A percentile compares a stretch with the other conserved stretches of the same genome.
phyloP scores from a whole-genome alignment of 345 rosid species.

The Populus alba region DNA sequence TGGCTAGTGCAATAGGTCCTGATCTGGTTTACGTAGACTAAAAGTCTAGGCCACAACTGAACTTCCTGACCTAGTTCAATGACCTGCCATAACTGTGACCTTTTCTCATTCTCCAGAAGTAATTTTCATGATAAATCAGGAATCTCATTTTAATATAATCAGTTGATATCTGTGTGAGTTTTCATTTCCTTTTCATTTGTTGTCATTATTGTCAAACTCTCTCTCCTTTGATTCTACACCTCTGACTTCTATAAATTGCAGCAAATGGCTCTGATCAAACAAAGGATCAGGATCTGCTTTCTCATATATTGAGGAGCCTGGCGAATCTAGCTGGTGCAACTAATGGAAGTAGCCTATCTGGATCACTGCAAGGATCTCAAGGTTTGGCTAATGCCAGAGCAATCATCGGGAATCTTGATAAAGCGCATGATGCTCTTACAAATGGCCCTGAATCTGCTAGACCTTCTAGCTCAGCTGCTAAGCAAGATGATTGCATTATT shows the following conservation, averaged over 20 bases:
- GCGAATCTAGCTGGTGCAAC: conserved; percentile 34
- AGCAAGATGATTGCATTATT: conserved; percentile 22
- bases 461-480: conserved; percentile 34
- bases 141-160: not conserved
- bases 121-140: not conserved
- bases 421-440: conserved; percentile 18
- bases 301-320: conserved; percentile 78
- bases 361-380: conserved; percentile 62
- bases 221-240: conserved; percentile 6
- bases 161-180: not conserved
- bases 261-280: conserved; percentile 64
- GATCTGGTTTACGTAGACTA: not conserved
- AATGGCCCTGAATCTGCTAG: conserved; percentile 29
- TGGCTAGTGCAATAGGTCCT: not conserved
- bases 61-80: not conserved
- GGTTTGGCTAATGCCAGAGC: conserved; percentile 41
- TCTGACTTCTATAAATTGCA: conserved; percentile 40
- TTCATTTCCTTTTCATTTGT: not conserved
- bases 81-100: not conserved
- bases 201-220: not conserved
- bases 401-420: conserved; percentile 22
- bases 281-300: conserved; percentile 73
- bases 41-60: not conserved
- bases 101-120: not conserved
- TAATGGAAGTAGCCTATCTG: conserved; percentile 51